phyloP scores from a whole-genome alignment of 2,329 filamentous ascomycete genomes.

The Stylonectria norvegica region DNA sequence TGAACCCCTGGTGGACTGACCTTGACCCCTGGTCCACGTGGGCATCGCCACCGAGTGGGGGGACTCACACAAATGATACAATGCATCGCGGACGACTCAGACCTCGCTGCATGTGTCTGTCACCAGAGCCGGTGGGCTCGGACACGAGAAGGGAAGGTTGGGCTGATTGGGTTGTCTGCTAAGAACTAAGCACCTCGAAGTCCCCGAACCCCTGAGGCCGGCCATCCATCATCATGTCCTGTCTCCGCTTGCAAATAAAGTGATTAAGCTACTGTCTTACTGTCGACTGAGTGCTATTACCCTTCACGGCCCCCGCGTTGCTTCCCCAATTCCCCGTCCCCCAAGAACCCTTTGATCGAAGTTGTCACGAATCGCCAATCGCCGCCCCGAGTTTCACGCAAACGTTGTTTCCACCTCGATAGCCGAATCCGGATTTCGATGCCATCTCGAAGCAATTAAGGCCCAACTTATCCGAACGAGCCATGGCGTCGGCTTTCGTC shows the following conservation, averaged over 20 bases:
- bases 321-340: neutral
- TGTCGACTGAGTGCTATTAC: neutral
- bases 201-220: neutral
- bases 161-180: too few relatives aligned
- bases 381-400: neutral
- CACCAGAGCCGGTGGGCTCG: neutral
- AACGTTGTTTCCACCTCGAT: neutral
- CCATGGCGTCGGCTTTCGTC: constrained; percentile 31
- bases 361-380: neutral
- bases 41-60: neutral
- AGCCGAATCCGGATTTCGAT: neutral
- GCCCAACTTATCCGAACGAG: neutral
- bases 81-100: neutral
- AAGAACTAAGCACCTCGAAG: neutral
- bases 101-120: neutral
- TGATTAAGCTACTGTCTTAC: neutral
- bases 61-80: neutral
- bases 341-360: neutral
- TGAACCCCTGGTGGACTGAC: constrained; percentile 1
- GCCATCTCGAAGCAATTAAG: neutral
- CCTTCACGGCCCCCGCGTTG: neutral
- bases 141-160: neutral
- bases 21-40: neutral
- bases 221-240: too few relatives aligned
- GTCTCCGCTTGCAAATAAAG: too few relatives aligned